Evolutionary conservation across 345 rosid species (phyloP).

Genomic region (Gossypium sturtianum): DNA sequence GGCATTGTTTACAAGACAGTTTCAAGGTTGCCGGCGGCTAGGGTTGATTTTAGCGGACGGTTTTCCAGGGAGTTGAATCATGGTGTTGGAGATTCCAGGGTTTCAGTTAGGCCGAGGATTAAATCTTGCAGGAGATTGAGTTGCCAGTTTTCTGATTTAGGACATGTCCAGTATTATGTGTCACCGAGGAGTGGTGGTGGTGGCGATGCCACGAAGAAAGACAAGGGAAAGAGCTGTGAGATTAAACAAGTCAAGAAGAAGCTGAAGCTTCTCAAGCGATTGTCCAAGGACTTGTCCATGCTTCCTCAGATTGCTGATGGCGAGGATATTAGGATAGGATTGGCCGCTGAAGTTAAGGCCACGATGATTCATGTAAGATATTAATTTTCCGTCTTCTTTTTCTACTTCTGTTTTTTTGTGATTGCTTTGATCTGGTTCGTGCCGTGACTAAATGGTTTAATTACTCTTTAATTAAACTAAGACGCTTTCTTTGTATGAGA

Average conservation of each 20-base stretch:
- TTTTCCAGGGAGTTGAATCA: conserved; percentile 3
- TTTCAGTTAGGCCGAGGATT: conserved; percentile 8
- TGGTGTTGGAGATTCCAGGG: conserved; percentile 1
- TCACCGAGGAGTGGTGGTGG: conserved; percentile 6
- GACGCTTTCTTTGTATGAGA: not conserved
- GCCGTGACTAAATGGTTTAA: not conserved
- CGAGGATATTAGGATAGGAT: not conserved
- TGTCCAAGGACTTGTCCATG: conserved; percentile 26
- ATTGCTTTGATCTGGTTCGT: conserved; percentile 1
- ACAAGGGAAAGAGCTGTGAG: conserved; percentile 8
- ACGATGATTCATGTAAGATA: conserved; percentile 20
- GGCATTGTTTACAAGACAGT: not conserved
- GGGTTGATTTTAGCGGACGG: not conserved
- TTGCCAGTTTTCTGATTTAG: conserved; percentile 27
- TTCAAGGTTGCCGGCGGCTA: not conserved
- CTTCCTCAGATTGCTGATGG: conserved; percentile 15
- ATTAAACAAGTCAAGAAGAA: conserved; percentile 22
- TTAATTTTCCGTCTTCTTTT: not conserved
- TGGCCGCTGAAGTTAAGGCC: conserved; percentile 18
- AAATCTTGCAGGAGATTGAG: conserved; percentile 2
- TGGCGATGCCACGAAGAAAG: conserved; percentile 1
- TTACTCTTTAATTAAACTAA: not conserved
- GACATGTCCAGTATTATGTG: conserved; percentile 28
- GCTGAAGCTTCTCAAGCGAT: conserved; percentile 26
- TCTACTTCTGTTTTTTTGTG: not conserved